Conservation (phyloP, 2,329 filamentous ascomycete species). For the Fusarium phyllophilum region DNA sequence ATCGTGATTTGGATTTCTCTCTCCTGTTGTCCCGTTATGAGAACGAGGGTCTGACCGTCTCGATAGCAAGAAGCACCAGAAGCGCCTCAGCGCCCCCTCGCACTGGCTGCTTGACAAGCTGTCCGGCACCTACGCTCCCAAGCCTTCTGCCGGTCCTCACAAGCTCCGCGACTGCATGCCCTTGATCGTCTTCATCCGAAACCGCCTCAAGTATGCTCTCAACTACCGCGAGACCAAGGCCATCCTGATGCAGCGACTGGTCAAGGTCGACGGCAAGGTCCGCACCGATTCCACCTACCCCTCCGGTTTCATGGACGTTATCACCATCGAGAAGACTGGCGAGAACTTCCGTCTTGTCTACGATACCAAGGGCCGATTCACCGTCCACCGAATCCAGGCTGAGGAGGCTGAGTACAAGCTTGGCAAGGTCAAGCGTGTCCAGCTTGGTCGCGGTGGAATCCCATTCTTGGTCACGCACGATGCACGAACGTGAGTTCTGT, state of each 20-base stretch:
- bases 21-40: not conserved
- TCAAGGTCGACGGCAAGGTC: constrained; percentile 99
- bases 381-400: constrained; percentile 97
- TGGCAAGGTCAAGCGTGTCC: constrained; percentile 99
- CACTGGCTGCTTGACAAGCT: constrained; percentile 99
- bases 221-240: constrained; percentile 97
- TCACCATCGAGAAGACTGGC: constrained; percentile 99
- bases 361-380: constrained; percentile 99
- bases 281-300: constrained; percentile 99
- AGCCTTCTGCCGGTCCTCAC: constrained; percentile 87
- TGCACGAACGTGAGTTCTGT: constrained; percentile 99
- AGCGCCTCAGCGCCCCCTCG: constrained; percentile 98
- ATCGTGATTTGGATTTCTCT: constrained; percentile 13
- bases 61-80: constrained; percentile 97
- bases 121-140: constrained; percentile 84
- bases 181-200: constrained; percentile 97
- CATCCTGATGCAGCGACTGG: constrained; percentile 98
- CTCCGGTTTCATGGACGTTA: constrained; percentile 99
- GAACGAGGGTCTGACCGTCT: constrained; percentile 47
- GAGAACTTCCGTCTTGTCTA: constrained; percentile 99
- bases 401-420: constrained; percentile 99
- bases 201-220: constrained; percentile 98
- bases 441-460: constrained; percentile 99
- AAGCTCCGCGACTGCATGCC: constrained; percentile 99
- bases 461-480: constrained; percentile 99